Conservation (phyloP, 768 basidiomycete species). For the Pulveroboletus sp. region DNA sequence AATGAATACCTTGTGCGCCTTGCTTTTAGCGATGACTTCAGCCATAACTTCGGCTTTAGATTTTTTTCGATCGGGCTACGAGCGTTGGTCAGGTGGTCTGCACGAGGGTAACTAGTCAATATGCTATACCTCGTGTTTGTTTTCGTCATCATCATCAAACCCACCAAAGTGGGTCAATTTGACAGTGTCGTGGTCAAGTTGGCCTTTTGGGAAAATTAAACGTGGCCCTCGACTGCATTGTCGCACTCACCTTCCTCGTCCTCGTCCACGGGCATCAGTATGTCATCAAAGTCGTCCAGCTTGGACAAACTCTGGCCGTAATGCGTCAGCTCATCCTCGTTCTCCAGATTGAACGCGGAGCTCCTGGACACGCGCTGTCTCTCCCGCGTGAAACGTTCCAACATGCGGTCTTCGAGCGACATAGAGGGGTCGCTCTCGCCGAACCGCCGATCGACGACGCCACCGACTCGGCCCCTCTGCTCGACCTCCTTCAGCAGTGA, state of each 20-base stretch:
- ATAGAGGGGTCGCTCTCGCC: slow-evolving; percentile 92
- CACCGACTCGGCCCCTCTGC: slow-evolving; percentile 76
- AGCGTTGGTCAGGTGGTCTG: background rate
- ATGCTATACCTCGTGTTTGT: slow-evolving; percentile 46
- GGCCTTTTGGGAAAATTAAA: slow-evolving; percentile 40
- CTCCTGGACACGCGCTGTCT: slow-evolving; percentile 76
- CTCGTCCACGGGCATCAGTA: slow-evolving; percentile 50
- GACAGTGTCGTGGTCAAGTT: slow-evolving; percentile 66
- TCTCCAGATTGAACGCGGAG: slow-evolving; percentile 82
- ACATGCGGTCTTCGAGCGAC: slow-evolving; percentile 94
- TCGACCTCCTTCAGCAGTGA: slow-evolving; percentile 86
- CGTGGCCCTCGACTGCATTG: background rate
- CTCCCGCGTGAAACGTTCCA: slow-evolving; percentile 93
- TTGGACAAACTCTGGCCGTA: slow-evolving; percentile 86
- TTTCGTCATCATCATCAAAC: slow-evolving; percentile 66
- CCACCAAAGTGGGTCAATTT: slow-evolving; percentile 79
- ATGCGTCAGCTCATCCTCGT: slow-evolving; percentile 87
- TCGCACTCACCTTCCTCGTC: slow-evolving; percentile 40
- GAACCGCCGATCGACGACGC: slow-evolving; percentile 90
- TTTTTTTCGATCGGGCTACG: slow-evolving; percentile 78
- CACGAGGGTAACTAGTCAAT: background rate
- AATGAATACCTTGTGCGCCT: slow-evolving; percentile 76
- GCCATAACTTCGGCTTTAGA: slow-evolving; percentile 96
- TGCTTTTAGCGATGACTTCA: slow-evolving; percentile 96
- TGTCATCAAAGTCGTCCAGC: slow-evolving; percentile 78